These are phyloP conservation scores for Fusarium incarnatum DNA, from an alignment of 2,329 filamentous ascomycete genomes.

Conservation along the genomic window DNA sequence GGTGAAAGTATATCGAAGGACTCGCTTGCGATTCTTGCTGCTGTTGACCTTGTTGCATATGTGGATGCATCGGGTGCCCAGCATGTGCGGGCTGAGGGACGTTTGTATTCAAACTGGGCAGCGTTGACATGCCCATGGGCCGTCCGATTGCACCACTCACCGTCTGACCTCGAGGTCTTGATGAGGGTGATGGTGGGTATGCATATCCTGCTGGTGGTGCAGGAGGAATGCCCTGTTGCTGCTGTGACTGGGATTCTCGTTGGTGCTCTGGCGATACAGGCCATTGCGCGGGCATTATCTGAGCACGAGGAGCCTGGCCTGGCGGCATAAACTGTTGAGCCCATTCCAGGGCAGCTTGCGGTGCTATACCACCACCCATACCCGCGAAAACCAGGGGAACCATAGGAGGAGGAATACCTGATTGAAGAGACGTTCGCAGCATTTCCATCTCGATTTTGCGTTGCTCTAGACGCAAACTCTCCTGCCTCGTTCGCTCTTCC, in stretches of 20 bases:
- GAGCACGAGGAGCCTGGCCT: constrained; percentile 59
- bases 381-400: constrained; percentile 80
- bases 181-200: constrained; percentile 62
- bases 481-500: constrained; percentile 75
- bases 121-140: constrained; percentile 51
- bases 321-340: constrained; percentile 73
- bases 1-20: constrained; percentile 87
- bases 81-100: constrained; percentile 52
- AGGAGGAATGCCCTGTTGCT: constrained; percentile 55
- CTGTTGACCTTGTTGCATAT: constrained; percentile 65
- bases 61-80: constrained; percentile 54
- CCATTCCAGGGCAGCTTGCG: constrained; percentile 73
- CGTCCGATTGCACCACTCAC: constrained; percentile 57
- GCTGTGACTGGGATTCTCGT: constrained; percentile 62
- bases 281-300: constrained; percentile 63
- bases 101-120: constrained; percentile 61
- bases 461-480: constrained; percentile 76
- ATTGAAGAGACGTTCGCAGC: constrained; percentile 73
- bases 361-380: constrained; percentile 69
- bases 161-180: constrained; percentile 63
- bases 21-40: constrained; percentile 69
- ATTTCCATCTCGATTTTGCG: constrained; percentile 79
- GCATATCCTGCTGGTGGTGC: constrained; percentile 56
- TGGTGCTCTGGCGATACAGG: constrained; percentile 66
- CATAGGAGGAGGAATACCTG: constrained; percentile 79